These are phyloP conservation scores for Marasmius fiardii DNA, from an alignment of 1,284 basidiomycete genomes.

Conservation along the genomic window DNA sequence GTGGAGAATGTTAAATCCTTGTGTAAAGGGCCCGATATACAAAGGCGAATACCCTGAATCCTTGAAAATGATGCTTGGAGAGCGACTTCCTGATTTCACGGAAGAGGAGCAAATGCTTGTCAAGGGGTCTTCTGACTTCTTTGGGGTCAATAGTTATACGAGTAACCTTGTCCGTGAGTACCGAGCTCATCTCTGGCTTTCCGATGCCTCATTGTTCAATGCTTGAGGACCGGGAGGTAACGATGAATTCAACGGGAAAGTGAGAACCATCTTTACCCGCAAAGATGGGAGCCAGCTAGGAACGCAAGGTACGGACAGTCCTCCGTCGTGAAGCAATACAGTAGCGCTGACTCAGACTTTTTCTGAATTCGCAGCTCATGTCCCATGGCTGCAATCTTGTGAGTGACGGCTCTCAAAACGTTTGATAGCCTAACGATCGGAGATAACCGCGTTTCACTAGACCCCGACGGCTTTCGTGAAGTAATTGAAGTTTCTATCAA, in stretches of 20 bases:
- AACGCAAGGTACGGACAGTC: constrained; percentile 34
- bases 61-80: constrained; percentile 57
- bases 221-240: constrained; percentile 50
- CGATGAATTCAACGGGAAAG: constrained; percentile 65
- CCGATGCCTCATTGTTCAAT: background rate
- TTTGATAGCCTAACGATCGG: background rate
- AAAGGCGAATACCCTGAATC: constrained; percentile 67
- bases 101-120: constrained; percentile 58
- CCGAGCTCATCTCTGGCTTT: constrained; percentile 7
- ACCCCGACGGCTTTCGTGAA: constrained; percentile 57
- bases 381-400: constrained; percentile 64
- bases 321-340: background rate
- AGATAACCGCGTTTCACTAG: constrained; percentile 24
- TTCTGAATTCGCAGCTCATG: constrained; percentile 35
- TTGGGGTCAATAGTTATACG: constrained; percentile 73
- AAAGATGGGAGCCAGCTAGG: constrained; percentile 68
- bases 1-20: constrained; percentile 25
- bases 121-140: constrained; percentile 69
- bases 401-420: constrained; percentile 25
- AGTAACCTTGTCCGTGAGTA: constrained; percentile 65
- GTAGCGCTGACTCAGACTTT: background rate
- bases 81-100: constrained; percentile 65
- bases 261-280: constrained; percentile 58
- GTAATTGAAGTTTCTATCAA: constrained; percentile 23
- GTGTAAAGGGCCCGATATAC: constrained; percentile 71